Evolutionary conservation across 306 rosid genomes (phyloP), one percentile per base, ranked within the genome.

Genomic region (Bauhinia variegata): DNA sequence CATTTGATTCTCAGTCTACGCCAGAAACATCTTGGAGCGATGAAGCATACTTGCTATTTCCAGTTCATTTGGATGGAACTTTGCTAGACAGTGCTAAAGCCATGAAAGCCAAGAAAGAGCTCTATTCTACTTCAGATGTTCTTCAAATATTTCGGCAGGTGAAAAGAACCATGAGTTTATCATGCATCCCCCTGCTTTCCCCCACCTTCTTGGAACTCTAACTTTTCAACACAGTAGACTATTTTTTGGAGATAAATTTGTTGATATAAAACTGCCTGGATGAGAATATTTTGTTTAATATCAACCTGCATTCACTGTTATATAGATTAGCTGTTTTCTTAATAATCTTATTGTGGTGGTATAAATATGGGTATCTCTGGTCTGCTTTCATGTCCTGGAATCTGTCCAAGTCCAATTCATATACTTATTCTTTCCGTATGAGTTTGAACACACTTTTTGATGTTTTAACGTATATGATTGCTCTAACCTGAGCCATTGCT

Each of bases 11-110:
- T 56, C 87, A 95, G 99, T 75, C 89, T 73, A 82, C 97, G 48
- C 91, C 65, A 78, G 97, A 88, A 81, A 72, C 80, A 61, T 86
- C 99, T 67, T 87, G 96, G 99, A 85, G 68, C 76, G 91, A 91
- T 80, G 99, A 95, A 81, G 99, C 97, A 4, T 95, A 88, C 78
- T 78, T 95, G 70, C 73, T 95, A 68, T 95, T 95, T 88, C 97
- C 99, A 50, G 96, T 95, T 83, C 99, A 91, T 80, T 80, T 95
- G 86, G 99, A 91, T 65, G 99, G 97, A 79, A 95, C 99, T 18
- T 75, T 90, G 82, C 79, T 95, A 71, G 99, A 95, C 82, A 88
- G 85, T 85, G 88, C 95, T 14, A 83, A 86, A 64, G 72, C 78
- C 54, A 91, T 95, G 99, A 75, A 86, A 76, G 62, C 87, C 54